Evolutionary conservation across 31 red algal species (phyloP).

Genomic region (Endocladia muricata): DNA sequence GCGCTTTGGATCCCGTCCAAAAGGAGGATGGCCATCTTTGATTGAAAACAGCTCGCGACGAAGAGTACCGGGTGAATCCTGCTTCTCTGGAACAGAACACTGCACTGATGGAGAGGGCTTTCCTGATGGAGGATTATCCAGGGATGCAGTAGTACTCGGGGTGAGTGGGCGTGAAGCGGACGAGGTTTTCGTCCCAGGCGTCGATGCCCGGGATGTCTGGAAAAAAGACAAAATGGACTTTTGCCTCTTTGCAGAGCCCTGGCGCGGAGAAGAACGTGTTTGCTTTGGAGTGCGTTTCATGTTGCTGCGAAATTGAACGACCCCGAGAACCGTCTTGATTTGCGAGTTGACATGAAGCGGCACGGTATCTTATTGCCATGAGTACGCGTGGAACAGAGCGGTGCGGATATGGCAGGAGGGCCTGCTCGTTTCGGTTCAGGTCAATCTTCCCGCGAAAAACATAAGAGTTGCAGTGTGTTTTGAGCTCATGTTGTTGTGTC

Average conservation of each 20-base stretch:
- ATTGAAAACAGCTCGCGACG: conserved; percentile 8
- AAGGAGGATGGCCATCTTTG: background rate
- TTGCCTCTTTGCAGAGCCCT: conserved; percentile 4
- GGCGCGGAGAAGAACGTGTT: background rate
- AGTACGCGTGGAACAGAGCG: too few relatives aligned
- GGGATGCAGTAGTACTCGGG: conserved; percentile 8
- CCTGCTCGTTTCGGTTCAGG: too few relatives aligned
- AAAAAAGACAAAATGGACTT: conserved; percentile 12
- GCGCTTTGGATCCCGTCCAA: background rate
- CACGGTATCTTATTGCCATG: too few relatives aligned
- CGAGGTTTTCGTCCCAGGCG: background rate
- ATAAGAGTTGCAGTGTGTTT: too few relatives aligned
- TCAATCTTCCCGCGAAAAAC: too few relatives aligned
- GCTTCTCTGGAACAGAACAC: background rate
- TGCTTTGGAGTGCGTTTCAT: background rate
- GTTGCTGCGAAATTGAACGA: background rate
- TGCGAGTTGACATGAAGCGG: too few relatives aligned
- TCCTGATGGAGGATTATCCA: background rate
- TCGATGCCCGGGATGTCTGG: background rate
- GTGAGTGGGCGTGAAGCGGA: background rate
- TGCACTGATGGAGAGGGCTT: too few relatives aligned
- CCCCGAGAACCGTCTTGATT: background rate
- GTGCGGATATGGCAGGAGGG: too few relatives aligned
- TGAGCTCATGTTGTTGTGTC: too few relatives aligned
- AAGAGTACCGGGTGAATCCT: background rate